Percentiles rank a stretch among this genome's conserved stretches.
Evolutionary conservation across 73 alveolate species (phyloP).

Genomic region (Stentor roeselii): DNA sequence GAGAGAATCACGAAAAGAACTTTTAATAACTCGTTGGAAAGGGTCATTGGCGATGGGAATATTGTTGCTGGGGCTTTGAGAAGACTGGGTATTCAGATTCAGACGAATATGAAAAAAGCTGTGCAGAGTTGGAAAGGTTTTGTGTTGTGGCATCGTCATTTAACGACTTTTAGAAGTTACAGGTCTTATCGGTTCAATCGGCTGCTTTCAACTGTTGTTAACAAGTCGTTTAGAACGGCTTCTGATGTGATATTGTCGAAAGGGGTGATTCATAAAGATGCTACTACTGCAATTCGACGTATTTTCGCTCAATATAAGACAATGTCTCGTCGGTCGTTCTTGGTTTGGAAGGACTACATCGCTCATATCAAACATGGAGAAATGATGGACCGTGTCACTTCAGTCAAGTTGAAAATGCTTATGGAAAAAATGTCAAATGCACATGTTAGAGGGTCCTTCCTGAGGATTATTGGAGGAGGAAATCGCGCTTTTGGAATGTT

Average conservation of each 20-base stretch:
- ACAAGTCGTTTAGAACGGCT: background rate
- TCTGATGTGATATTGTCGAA: background rate
- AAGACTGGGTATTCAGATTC: background rate
- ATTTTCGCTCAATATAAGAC: background rate
- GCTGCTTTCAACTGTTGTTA: background rate
- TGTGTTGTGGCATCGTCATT: background rate
- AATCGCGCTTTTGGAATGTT: background rate
- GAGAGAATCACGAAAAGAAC: background rate
- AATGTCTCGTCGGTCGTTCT: background rate
- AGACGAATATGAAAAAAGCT: background rate
- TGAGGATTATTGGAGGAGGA: slow-evolving; percentile 8
- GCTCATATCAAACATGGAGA: background rate
- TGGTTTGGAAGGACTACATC: background rate
- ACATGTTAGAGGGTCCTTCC: background rate
- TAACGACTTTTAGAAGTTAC: background rate
- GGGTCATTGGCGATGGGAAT: slow-evolving; percentile 16
- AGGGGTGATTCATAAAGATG: background rate
- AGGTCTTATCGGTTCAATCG: background rate
- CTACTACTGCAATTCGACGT: background rate
- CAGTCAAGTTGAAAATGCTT: background rate
- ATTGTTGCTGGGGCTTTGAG: slow-evolving; percentile 18
- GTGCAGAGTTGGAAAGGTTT: background rate
- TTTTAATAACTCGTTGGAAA: background rate
- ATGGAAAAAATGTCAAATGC: background rate
- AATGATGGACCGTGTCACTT: background rate